Conservation (phyloP, 352 stramenopile genomes). For the Globisporangium nagaii region DNA sequence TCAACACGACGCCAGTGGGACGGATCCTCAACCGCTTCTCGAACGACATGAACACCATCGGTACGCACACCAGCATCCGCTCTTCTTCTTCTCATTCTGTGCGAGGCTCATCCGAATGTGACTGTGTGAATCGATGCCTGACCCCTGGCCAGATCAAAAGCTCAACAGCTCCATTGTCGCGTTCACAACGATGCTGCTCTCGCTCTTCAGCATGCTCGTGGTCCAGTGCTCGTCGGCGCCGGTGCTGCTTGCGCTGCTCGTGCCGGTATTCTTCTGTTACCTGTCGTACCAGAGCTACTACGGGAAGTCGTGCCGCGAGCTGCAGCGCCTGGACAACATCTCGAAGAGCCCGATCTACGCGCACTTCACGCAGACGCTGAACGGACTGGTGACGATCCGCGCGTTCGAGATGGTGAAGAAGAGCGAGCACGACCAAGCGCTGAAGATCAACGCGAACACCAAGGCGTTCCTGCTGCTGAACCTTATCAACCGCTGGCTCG, state of each 20-base stretch:
- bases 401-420: slow-evolving; percentile 48
- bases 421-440: slow-evolving; percentile 28
- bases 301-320: slow-evolving; percentile 53
- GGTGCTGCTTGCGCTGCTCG: slow-evolving; percentile 40
- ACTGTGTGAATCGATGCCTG: background rate
- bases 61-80: slow-evolving; percentile 13
- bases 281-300: slow-evolving; percentile 64
- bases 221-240: slow-evolving; percentile 44
- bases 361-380: slow-evolving; percentile 88
- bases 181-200: slow-evolving; percentile 42
- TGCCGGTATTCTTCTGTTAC: slow-evolving; percentile 67
- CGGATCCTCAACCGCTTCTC: slow-evolving; percentile 78
- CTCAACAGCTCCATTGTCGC: slow-evolving; percentile 39
- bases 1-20: slow-evolving; percentile 74
- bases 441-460: slow-evolving; percentile 59
- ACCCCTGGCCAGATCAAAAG: slow-evolving; percentile 40
- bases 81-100: background rate
- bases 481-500: slow-evolving; percentile 94
- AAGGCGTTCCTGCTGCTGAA: slow-evolving; percentile 90
- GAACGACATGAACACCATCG: slow-evolving; percentile 61
- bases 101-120: no score
- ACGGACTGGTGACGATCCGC: slow-evolving; percentile 65
- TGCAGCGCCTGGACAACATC: slow-evolving; percentile 59
- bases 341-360: slow-evolving; percentile 88
- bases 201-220: slow-evolving; percentile 43